Evolutionary conservation across 2,329 filamentous ascomycete species (phyloP), one percentile per base, ranked within the genome.

Genomic region (Taxawa tesnikishii): DNA sequence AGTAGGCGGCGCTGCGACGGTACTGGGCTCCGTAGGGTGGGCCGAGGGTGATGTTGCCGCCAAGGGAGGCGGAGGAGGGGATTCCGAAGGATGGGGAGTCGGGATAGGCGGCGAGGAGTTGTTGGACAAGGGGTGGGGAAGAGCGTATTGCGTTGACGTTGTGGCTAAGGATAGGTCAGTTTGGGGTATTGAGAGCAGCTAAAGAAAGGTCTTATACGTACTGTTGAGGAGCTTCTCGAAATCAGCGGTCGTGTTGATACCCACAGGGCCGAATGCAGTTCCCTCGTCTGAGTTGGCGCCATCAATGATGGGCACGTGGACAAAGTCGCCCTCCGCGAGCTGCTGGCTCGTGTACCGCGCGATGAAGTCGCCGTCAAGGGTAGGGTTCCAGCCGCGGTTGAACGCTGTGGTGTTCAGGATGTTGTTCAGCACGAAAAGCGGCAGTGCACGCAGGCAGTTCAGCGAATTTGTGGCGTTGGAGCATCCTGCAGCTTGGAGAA

Each of bases 221-320:
- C 48, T 41, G 17, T 52, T 54, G 10, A 68, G 50, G 30, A 52
- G 56, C 13, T 49, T 45, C 27, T 57, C 50, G 44, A 76, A 70
- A 30, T 75, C 60, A 11, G 55, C 61, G 8, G 61, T 67, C 2
- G 65, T 71, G 45, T 75, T 67, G 38, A 78, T 65, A 11, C 64
- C 67, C 5, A 38, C 48, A 8, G 63, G 61, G 1, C 60, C 66
- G 43, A 77, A 78, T 1, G 59, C 56, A 1, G 67, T 67, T 3
- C 74, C 78, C 48, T 83, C 78, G 42, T 82, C 77, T 1, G 67
- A 67, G 49, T 79, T 81, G 21, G 66, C 67, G 24, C 79, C 77
- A 19, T 66, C 57, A 5, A 83, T 60, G 25, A 80, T 65, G 4
- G 48, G 45, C 0, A 81, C 71, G 32, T 71, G 63, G 34, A 79